A percentile compares a stretch with the other conserved stretches of the same genome.
These are phyloP conservation scores for Taphrina deformans DNA, from an alignment of 1,139 yeast genomes.

Conservation along the genomic window DNA sequence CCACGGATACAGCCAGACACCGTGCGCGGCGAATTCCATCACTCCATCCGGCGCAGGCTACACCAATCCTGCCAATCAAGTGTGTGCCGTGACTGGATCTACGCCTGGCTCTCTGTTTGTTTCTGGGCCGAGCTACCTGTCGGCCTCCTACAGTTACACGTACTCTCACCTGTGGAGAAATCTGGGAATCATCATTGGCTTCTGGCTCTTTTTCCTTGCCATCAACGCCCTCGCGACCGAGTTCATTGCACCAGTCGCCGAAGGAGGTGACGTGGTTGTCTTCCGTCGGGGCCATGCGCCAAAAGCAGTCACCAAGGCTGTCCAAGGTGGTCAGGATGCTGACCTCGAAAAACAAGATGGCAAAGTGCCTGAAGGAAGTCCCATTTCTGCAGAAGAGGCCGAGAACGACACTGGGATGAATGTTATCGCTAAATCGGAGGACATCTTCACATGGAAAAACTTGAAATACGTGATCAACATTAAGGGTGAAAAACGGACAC, in stretches of 20 bases:
- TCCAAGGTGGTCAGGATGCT: slow-evolving; percentile 41
- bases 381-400: slow-evolving; percentile 10
- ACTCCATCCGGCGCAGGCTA: slow-evolving; percentile 52
- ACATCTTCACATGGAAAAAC: slow-evolving; percentile 52
- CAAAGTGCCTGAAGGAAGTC: slow-evolving; percentile 9
- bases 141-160: slow-evolving; percentile 52
- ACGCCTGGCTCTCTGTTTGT: slow-evolving; percentile 58
- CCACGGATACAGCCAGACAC: slow-evolving; percentile 51
- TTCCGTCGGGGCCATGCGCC: slow-evolving; percentile 52
- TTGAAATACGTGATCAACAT: slow-evolving; percentile 50
- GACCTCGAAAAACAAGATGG: slow-evolving; percentile 35
- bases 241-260: slow-evolving; percentile 72
- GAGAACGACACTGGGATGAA: slow-evolving; percentile 15
- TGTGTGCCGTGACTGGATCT: slow-evolving; percentile 68
- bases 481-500: slow-evolving; percentile 51
- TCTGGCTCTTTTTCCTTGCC: slow-evolving; percentile 55
- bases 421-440: slow-evolving; percentile 38
- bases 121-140: slow-evolving; percentile 60
- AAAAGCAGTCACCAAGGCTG: slow-evolving; percentile 45
- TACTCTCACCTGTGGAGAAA: slow-evolving; percentile 78
- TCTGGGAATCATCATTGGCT: slow-evolving; percentile 67
- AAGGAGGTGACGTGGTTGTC: slow-evolving; percentile 78
- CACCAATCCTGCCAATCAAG: slow-evolving; percentile 48
- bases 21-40: slow-evolving; percentile 48
- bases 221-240: slow-evolving; percentile 60